Percentiles rank a stretch among this genome's conserved stretches.
These are phyloP conservation scores for Penicillium digitatum DNA, from an alignment of 2,329 filamentous ascomycete genomes.

Conservation along the genomic window DNA sequence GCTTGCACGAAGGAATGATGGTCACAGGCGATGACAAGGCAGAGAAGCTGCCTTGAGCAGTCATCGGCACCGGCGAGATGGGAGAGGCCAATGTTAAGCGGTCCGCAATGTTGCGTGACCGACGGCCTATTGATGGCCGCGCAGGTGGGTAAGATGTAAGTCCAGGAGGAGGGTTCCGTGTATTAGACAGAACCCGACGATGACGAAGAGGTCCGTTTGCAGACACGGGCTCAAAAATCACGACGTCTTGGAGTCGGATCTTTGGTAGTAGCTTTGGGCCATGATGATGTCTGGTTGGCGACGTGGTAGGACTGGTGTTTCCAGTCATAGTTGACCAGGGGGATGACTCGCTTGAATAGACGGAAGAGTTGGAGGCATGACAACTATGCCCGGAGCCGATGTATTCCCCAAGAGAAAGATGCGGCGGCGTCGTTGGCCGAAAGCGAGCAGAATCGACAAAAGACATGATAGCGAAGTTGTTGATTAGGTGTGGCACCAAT, in stretches of 20 bases:
- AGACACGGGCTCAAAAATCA: constrained; percentile 59
- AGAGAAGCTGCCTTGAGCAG: constrained; percentile 33
- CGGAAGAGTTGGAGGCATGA: constrained; percentile 62
- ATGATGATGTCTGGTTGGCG: constrained; percentile 70
- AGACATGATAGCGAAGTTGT: constrained; percentile 40
- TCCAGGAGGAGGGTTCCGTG: constrained; percentile 47
- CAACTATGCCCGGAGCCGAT: constrained; percentile 51
- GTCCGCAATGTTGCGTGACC: constrained; percentile 46
- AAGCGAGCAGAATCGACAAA: constrained; percentile 42
- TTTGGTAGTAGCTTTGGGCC: constrained; percentile 73
- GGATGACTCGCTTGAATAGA: constrained; percentile 64
- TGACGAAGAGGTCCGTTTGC: constrained; percentile 53
- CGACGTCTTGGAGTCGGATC: constrained; percentile 79
- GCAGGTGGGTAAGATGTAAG: constrained; percentile 50
- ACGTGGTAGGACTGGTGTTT: constrained; percentile 65
- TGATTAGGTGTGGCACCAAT: constrained; percentile 13
- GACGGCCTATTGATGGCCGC: constrained; percentile 44
- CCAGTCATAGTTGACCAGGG: constrained; percentile 66
- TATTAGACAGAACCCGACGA: constrained; percentile 52
- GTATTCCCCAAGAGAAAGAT: constrained; percentile 33
- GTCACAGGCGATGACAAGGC: constrained; percentile 63
- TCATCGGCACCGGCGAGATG: constrained; percentile 39
- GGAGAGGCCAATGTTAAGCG: constrained; percentile 46
- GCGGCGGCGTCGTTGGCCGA: constrained; percentile 45
- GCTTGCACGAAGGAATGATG: constrained; percentile 46